Evolutionary conservation across 106 monocot genomes (phyloP).

Genomic region (Apostasia ramifera): DNA sequence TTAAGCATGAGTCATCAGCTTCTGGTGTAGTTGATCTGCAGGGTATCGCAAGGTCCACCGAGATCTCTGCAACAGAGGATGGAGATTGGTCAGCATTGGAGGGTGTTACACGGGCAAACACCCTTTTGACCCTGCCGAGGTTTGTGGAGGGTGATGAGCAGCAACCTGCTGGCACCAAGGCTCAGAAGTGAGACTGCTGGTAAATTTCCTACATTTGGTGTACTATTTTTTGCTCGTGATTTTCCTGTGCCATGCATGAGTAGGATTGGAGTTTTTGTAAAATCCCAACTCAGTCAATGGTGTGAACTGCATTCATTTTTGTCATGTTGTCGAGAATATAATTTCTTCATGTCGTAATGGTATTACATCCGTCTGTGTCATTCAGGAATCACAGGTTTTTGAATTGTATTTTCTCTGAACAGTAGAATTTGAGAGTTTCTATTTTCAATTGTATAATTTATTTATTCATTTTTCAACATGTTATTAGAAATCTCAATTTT

Average conservation of each 20-base stretch:
- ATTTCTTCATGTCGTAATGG: no score
- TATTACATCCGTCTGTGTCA: no score
- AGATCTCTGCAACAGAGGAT: conserved; percentile 1
- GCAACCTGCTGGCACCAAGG: background rate
- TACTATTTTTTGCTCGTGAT: background rate
- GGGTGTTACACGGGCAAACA: conserved; percentile 20
- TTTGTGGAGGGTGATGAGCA: conserved; percentile 9
- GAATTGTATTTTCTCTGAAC: no score
- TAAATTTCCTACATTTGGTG: background rate
- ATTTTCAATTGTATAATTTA: no score
- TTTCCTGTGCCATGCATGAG: conserved; percentile 5
- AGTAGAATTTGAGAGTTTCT: no score
- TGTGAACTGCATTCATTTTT: conserved; percentile 1
- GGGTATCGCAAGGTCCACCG: conserved; percentile 6
- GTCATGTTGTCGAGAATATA: no score
- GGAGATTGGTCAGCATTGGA: conserved; percentile 26
- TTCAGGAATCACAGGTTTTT: no score
- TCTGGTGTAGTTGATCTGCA: background rate
- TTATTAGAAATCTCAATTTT: no score
- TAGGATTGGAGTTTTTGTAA: conserved; percentile 32
- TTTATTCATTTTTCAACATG: no score
- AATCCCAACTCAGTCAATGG: conserved; percentile 20
- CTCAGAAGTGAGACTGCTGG: background rate
- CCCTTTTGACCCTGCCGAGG: conserved; percentile 21
- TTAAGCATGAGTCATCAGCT: background rate